These are phyloP conservation scores for Papiliotrema terrestris DNA, from an alignment of 1,284 basidiomycete genomes.

Conservation along the genomic window DNA sequence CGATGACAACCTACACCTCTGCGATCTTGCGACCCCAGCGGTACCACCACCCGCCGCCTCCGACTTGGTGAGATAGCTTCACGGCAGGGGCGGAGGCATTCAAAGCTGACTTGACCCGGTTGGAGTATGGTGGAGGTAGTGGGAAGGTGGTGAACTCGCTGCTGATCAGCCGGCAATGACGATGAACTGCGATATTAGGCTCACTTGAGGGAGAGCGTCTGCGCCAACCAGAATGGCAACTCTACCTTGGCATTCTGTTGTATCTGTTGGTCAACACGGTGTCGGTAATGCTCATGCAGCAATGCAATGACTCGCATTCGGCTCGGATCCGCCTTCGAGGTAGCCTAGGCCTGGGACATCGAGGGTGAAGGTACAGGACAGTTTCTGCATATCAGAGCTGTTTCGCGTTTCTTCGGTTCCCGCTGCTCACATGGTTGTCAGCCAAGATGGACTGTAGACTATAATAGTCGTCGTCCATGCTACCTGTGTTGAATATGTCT, in stretches of 20 bases:
- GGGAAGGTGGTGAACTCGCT: constrained; percentile 83
- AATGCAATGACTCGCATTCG: constrained; percentile 58
- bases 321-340: constrained; percentile 74
- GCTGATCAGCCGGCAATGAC: constrained; percentile 9
- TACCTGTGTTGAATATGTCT: neutral
- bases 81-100: constrained; percentile 80
- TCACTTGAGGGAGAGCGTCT: constrained; percentile 75
- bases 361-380: constrained; percentile 82
- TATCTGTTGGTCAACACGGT: constrained; percentile 55
- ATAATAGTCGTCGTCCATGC: constrained; percentile 75
- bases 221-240: constrained; percentile 81
- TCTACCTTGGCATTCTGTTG: constrained; percentile 67
- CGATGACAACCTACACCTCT: constrained; percentile 59
- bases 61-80: constrained; percentile 71
- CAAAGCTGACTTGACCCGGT: constrained; percentile 73
- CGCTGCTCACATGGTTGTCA: constrained; percentile 68
- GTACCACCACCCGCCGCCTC: constrained; percentile 84
- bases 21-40: constrained; percentile 78
- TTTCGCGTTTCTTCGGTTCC: neutral
- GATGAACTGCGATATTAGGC: constrained; percentile 23
- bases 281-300: constrained; percentile 2
- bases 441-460: constrained; percentile 81
- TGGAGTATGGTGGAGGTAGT: constrained; percentile 69
- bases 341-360: constrained; percentile 83
- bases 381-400: constrained; percentile 58